Conservation (phyloP, 108 stramenopile species). For the Epithemia pelagica region DNA sequence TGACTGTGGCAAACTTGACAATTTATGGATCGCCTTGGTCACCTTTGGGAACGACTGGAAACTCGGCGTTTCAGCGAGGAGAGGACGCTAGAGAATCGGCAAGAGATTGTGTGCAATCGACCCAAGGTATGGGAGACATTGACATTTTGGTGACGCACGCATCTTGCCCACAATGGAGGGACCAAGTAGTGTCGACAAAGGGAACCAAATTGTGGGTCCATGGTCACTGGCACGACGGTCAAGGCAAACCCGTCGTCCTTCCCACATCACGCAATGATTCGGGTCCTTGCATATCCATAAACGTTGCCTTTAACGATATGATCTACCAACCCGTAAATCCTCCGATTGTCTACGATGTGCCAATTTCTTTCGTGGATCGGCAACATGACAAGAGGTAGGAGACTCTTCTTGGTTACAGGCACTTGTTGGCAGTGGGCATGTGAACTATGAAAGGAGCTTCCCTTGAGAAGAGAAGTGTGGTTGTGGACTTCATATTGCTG, state of each 20-base stretch:
- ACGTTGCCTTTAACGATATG: background rate
- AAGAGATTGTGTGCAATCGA: background rate
- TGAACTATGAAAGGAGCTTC: too few relatives aligned
- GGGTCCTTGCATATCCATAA: background rate
- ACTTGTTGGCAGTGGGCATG: too few relatives aligned
- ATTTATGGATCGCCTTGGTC: background rate
- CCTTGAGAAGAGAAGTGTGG: too few relatives aligned
- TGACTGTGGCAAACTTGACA: background rate
- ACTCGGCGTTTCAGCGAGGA: background rate
- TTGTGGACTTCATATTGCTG: too few relatives aligned
- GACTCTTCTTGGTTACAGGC: too few relatives aligned
- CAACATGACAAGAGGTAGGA: too few relatives aligned
- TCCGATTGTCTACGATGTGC: background rate
- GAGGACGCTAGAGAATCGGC: background rate
- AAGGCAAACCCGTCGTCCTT: constrained; percentile 1
- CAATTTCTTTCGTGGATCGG: too few relatives aligned
- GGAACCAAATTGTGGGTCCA: constrained; percentile 5
- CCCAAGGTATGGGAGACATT: background rate
- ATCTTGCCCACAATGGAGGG: background rate
- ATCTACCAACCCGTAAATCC: background rate
- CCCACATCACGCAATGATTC: background rate
- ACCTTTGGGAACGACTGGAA: background rate
- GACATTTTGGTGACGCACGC: background rate
- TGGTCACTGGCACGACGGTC: constrained; percentile 15
- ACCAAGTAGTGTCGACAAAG: background rate